Base-by-base conservation (phyloP, 192 early-diverging fungal species). In the Backusella parvicylindrica region DNA sequence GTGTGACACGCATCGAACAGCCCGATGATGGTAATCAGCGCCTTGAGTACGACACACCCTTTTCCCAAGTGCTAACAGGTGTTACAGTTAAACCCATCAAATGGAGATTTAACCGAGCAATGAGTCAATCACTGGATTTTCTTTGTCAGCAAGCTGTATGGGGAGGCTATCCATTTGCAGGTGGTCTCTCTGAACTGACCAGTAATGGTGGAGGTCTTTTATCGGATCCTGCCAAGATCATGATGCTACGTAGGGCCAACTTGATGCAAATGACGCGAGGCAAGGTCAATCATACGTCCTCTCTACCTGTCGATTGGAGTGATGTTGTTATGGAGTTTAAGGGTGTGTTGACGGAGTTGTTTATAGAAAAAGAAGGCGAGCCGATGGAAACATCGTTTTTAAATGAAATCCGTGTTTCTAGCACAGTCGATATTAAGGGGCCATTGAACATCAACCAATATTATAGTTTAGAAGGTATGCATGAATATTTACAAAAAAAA, bases 151-250 rank as follows among this genome's bases (percentile, higher is more conserved):
- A 84, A 18, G 82, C 78, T 35, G 47, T 82, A 13, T 47, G 82
- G 28, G 85, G 85, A 7, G 85, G 81, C 0, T 86, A 86, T 74
- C 85, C 85, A 16, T 86, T 86, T 71, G 32, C 74, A 1, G 82
- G 82, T 18, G 83, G 83, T 2, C 70, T 79, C 15, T 77, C 81
- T 32, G 85, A 86, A 16, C 74, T 80, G 5, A 76, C 79, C 0
- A 78, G 75, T 11, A 74, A 73, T 12, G 81, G 81, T 6, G 85
- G 85, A 4, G 85, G 84, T 37, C 49, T 84, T 13, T 81, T 83
- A 21, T 83, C 81, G 0, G 85, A 86, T 30, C 75, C 77, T 38
- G 74, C 80, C 32, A 77, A 79, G 49, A 68, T 84, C 4, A 79
- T 84, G 65, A 73, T 84, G 26, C 70, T 83, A n/a, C 80, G 84